Evolutionary conservation across 1,284 basidiomycete genomes (phyloP), one percentile per base, ranked within the genome.

Genomic region (Athelia psychrophila): DNA sequence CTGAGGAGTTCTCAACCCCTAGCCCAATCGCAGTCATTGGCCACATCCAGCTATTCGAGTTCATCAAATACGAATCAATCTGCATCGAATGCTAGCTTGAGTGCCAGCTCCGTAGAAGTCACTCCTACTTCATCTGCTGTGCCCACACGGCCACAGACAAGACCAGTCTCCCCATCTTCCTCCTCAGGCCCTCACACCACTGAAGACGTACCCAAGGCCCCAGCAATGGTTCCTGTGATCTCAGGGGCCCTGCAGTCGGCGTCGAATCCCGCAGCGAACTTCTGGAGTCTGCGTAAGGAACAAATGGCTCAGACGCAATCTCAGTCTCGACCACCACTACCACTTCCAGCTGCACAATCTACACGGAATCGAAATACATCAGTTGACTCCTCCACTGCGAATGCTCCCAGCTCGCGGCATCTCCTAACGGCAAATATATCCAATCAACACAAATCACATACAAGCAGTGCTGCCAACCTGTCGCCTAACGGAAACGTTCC

Each of bases 231-330:
- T 42, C 38, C 16, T 42, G n/a, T 42, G 38, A 42, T 42, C 16
- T n/a, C 38, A 42, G 20, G n/a, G n/a, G n/a, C n/a, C 6, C 20
- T 9, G n/a, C 6, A 8, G 13, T 53, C 47, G 32, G 51, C 57
- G 58, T 57, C 56, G 49, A 67, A 64, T 53, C 53, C 62, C 6
- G 56, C 63, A 2, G 61, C 65, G 42, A 82, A 82, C 57, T 69
- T 80, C 3, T 83, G 81, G 81, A 70, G 68, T 56, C 58, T 71
- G 51, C 71, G 79, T 18, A 78, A 70, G 54, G 77, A 79, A 56
- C 73, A 78, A 54, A 73, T 77, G 68, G 72, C 72, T 32, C 67
- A 63, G 27, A 58, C 64, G 10, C 48, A 52, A 4, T 47, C 54
- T 19, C 47, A 58, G 20, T 51, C 40, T 33, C 36, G 52, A 8